Percentiles rank a stretch among this genome's conserved stretches.
Conservation (phyloP, 495 filamentous ascomycete species). For the Lasiosphaeria ovina region DNA sequence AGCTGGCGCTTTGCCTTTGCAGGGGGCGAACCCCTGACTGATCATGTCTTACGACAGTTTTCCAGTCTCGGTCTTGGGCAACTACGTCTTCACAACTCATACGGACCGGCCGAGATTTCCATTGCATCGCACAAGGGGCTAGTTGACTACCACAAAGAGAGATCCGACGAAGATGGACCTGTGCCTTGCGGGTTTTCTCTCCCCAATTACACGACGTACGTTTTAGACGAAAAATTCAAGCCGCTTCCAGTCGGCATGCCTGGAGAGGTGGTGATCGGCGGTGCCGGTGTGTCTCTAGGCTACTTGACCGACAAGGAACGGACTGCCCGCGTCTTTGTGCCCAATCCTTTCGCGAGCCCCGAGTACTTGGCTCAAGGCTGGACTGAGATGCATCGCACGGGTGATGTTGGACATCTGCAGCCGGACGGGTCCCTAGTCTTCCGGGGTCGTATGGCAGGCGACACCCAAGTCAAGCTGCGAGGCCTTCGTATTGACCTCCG, state of each 20-base stretch:
- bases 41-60: constrained; percentile 17
- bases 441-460: constrained; percentile 38
- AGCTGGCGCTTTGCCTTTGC: constrained; percentile 27
- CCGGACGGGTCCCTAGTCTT: constrained; percentile 38
- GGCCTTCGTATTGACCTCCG: constrained; percentile 46
- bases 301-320: constrained; percentile 23
- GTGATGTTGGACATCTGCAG: constrained; percentile 37
- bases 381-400: constrained; percentile 37
- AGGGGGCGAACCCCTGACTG: constrained; percentile 24
- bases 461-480: constrained; percentile 43
- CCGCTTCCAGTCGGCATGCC: constrained; percentile 32
- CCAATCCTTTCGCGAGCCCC: constrained; percentile 17
- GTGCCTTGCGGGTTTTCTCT: constrained; percentile 6
- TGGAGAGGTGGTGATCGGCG: constrained; percentile 33
- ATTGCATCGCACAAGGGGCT: not conserved
- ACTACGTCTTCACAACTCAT: constrained; percentile 26
- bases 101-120: constrained; percentile 34
- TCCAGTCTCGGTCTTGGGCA: constrained; percentile 4
- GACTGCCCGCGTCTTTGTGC: constrained; percentile 29
- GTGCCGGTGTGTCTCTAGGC: constrained; percentile 23
- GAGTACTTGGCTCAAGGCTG: not conserved
- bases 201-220: constrained; percentile 33
- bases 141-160: not conserved
- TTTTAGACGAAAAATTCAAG: constrained; percentile 38
- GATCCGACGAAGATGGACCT: not conserved